phyloP scores from a whole-genome alignment of 139 green algal species.

The Coccomyxa sp. region DNA sequence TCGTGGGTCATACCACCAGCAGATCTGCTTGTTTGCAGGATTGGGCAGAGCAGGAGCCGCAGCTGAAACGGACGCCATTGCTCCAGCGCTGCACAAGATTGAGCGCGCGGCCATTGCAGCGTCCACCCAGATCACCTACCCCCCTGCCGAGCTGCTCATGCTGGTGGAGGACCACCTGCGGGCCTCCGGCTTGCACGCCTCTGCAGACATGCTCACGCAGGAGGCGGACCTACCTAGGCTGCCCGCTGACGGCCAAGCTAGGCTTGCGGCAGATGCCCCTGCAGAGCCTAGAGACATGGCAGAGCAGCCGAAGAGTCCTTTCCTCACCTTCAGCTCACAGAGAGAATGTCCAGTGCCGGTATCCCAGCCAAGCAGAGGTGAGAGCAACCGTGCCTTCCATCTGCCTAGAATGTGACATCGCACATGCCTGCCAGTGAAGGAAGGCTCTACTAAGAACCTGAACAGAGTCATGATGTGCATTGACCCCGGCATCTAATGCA shows the following conservation, averaged over 20 bases:
- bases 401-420: too few relatives aligned
- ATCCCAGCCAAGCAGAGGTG: too few relatives aligned
- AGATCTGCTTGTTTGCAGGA: not conserved
- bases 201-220: constrained; percentile 44
- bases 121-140: constrained; percentile 58
- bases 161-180: constrained; percentile 70
- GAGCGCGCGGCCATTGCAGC: constrained; percentile 70
- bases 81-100: constrained; percentile 61
- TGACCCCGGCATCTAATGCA: too few relatives aligned
- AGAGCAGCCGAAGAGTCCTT: too few relatives aligned
- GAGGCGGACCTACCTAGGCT: constrained; percentile 38
- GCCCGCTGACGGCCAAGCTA: too few relatives aligned
- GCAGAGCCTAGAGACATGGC: too few relatives aligned
- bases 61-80: constrained; percentile 26
- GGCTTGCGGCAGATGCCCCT: not conserved
- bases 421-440: too few relatives aligned
- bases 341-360: too few relatives aligned
- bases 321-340: too few relatives aligned
- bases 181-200: constrained; percentile 39
- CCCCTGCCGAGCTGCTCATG: constrained; percentile 63
- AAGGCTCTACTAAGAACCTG: too few relatives aligned
- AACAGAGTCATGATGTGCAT: too few relatives aligned
- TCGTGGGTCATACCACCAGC: not conserved
- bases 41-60: not conserved
- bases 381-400: too few relatives aligned